phyloP scores from a whole-genome alignment of 441 rosid genomes.

The Euphorbia schlechtendalii region DNA sequence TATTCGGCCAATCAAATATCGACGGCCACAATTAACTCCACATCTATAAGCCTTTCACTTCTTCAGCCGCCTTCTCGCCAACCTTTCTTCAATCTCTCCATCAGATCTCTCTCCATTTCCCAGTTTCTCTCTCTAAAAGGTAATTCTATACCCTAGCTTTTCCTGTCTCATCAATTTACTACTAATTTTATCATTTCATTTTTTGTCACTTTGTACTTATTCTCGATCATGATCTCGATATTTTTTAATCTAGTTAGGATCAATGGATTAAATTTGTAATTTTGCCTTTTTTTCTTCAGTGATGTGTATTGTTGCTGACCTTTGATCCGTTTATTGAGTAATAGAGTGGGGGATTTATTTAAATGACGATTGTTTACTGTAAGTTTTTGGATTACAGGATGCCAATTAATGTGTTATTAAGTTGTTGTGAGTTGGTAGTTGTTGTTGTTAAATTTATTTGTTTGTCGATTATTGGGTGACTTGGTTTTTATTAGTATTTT shows the following conservation, averaged over 20 bases:
- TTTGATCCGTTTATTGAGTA: constrained; percentile 8
- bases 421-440: too few species aligned
- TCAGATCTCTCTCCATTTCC: constrained; percentile 13
- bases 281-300: too few species aligned
- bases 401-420: neutral
- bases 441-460: neutral
- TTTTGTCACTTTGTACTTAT: neutral
- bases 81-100: constrained; percentile 2
- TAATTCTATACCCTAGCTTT: constrained; percentile 10
- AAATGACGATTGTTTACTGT: neutral
- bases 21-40: constrained; percentile 14
- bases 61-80: constrained; percentile 14
- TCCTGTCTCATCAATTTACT: too few species aligned
- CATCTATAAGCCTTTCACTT: neutral
- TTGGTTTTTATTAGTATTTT: too few species aligned
- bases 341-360: neutral
- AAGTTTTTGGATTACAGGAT: neutral
- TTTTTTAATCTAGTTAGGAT: too few species aligned
- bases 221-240: too few species aligned
- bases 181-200: too few species aligned
- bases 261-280: too few species aligned
- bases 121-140: constrained; percentile 9
- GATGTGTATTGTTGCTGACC: neutral
- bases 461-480: too few species aligned
- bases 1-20: constrained; percentile 4